Evolutionary conservation across 352 stramenopile genomes (phyloP).

Genomic region (Phytophthora gonapodyides): DNA sequence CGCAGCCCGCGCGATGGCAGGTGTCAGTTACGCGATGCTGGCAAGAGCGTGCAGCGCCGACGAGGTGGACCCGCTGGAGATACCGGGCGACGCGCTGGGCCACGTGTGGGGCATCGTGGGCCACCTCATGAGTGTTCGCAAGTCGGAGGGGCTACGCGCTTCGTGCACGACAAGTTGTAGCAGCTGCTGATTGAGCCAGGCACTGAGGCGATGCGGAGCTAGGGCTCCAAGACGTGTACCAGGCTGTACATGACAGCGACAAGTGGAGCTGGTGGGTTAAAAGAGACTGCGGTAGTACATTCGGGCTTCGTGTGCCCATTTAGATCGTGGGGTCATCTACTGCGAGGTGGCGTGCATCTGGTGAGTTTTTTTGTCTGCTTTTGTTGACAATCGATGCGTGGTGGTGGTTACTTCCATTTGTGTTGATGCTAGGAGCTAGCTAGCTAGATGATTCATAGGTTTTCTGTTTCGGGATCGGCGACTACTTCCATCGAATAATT

Average conservation of each 20-base stretch:
- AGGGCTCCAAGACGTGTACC: constrained; percentile 92
- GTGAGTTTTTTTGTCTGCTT: too few relatives aligned
- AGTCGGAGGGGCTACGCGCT: constrained; percentile 93
- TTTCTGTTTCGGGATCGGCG: too few relatives aligned
- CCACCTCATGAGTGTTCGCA: constrained; percentile 97
- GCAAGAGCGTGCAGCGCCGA: constrained; percentile 53
- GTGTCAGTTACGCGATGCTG: constrained; percentile 27
- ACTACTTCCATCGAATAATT: too few relatives aligned
- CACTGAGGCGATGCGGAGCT: constrained; percentile 92
- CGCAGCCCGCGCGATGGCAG: constrained; percentile 58
- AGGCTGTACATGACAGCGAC: constrained; percentile 69
- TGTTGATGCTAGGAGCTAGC: too few relatives aligned
- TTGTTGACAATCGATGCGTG: too few relatives aligned
- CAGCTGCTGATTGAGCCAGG: constrained; percentile 94
- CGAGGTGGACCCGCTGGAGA: constrained; percentile 92
- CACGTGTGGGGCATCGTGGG: constrained; percentile 96
- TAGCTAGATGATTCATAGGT: too few relatives aligned
- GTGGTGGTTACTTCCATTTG: too few relatives aligned
- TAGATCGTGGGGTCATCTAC: too few relatives aligned
- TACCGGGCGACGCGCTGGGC: constrained; percentile 90
- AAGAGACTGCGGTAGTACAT: background rate
- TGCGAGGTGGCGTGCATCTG: too few relatives aligned
- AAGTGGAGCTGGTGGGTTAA: constrained; percentile 67
- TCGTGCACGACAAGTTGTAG: constrained; percentile 93
- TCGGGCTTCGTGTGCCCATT: background rate